Evolutionary conservation across 176 grass and related monocot species (phyloP), one percentile per base, ranked within the genome.

Genomic region (Aegilops bicornis): DNA sequence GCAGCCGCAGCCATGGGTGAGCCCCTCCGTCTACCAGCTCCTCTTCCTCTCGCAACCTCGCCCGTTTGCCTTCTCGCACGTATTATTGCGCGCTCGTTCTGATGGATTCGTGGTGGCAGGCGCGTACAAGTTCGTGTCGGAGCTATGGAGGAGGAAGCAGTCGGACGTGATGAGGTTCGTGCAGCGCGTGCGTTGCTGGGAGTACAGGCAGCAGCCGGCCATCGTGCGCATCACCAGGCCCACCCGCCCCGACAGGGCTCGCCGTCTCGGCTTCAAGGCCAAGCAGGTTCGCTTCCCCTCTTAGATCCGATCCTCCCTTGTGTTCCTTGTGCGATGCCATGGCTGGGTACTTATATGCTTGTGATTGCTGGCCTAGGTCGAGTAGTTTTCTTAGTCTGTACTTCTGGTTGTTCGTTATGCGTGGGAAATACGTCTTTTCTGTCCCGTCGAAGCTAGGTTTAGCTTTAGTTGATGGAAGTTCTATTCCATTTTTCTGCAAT

Each of bases 141-240:
- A 97, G 87, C 87, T 97, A 92, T 97, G 94, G 94, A 85, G 94
- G 94, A 94, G 77, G 92, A 94, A 94, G 89, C 92, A 94, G 85
- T 94, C 92, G 39, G 92, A 94, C 43, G 89, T 91, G 89, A 94
- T 94, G 92, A 78, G 92, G 69, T 94, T 94, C 84, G 83, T 94
- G 76, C 92, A 94, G 84, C 89, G 89, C 79, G 92, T 94, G 42
- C 83, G 92, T 12, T 94, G 92, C 81, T 94, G 92, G 92, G 92
- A 94, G 87, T 94, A 91, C 85, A 83, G 92, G 77, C 92, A 94
- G 80, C 89, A 91, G 76, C 89, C 92, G 8, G 87, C 92, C 27
- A 94, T 94, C 84, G 86, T 91, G n/a, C 89, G 91, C 32, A 67
- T 97, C 82, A 90, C 87, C 64, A 81, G 90, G 77, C 90, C 90